phyloP scores from a whole-genome alignment of 257 asterid genomes.

The Prunella vulgaris region DNA sequence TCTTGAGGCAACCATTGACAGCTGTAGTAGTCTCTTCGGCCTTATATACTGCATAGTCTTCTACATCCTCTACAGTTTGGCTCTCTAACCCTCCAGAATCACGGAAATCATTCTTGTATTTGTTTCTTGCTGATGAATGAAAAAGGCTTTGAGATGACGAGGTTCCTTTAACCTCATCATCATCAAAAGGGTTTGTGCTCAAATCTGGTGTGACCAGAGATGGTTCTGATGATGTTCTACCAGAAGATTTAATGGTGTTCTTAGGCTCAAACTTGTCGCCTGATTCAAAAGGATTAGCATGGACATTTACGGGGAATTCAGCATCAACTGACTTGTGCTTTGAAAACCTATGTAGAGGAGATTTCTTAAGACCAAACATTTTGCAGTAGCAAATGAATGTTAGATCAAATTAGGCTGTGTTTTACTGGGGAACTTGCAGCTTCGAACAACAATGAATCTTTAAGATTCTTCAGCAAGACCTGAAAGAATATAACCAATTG shows the following conservation, averaged over 20 bases:
- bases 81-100: conserved; percentile 82
- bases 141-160: conserved; percentile 37
- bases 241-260: conserved; percentile 42
- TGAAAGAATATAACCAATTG: conserved; percentile 20
- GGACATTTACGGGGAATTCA: conserved; percentile 7
- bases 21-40: conserved; percentile 79
- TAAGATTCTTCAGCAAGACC: conserved; percentile 5
- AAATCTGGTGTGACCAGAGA: conserved; percentile 31
- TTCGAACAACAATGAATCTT: conserved; percentile 11
- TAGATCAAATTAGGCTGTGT: conserved; percentile 17
- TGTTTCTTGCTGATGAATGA: conserved; percentile 52
- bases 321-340: conserved; percentile 48
- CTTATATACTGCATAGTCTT: conserved; percentile 64
- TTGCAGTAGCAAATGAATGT: conserved; percentile 14
- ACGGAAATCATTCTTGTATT: conserved; percentile 68
- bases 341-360: conserved; percentile 55
- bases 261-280: conserved; percentile 46
- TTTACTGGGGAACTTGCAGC: conserved; percentile 8
- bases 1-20: conserved; percentile 71
- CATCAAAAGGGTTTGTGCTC: conserved; percentile 58
- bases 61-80: conserved; percentile 76
- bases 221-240: conserved; percentile 63
- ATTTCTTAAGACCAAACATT: conserved; percentile 67
- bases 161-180: conserved; percentile 46
- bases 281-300: conserved; percentile 66